Conservation (phyloP, 2,329 filamentous ascomycete species). For the Aspergillus sp. region DNA sequence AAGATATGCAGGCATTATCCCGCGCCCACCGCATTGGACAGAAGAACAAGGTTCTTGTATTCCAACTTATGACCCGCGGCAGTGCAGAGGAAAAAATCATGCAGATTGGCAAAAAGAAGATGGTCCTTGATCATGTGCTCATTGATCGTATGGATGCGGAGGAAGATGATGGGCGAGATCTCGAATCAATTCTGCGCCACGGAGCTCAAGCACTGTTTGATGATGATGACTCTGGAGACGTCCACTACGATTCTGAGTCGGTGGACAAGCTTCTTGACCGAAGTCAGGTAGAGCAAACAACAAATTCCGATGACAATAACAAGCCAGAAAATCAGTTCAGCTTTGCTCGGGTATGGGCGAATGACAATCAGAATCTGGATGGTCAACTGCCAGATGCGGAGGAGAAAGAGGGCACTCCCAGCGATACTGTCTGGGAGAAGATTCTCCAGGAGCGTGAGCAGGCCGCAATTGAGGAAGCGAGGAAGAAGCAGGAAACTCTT, state of each 20-base stretch:
- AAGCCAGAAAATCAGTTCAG: constrained; percentile 77
- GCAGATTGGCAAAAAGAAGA: constrained; percentile 91
- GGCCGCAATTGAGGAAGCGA: constrained; percentile 68
- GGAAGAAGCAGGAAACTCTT: constrained; percentile 65
- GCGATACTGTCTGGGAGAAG: constrained; percentile 77
- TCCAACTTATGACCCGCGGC: constrained; percentile 85
- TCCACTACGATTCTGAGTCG: constrained; percentile 73
- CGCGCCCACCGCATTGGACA: constrained; percentile 95
- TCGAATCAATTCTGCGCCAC: constrained; percentile 82
- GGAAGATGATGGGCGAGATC: constrained; percentile 71
- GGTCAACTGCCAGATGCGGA: constrained; percentile 55
- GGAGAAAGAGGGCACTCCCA: constrained; percentile 46
- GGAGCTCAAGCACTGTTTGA: constrained; percentile 84
- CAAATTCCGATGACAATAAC: constrained; percentile 54
- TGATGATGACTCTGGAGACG: constrained; percentile 64
- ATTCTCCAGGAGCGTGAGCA: constrained; percentile 81
- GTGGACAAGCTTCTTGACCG: constrained; percentile 92
- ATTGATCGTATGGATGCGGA: constrained; percentile 87
- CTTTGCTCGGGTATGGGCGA: constrained; percentile 87
- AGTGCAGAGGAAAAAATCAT: constrained; percentile 94
- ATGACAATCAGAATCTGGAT: constrained; percentile 65
- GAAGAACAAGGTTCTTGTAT: constrained; percentile 90
- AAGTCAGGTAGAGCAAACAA: constrained; percentile 70
- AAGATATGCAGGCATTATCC: constrained; percentile 92
- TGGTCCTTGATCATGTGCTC: constrained; percentile 89